phyloP scores from a whole-genome alignment of 371 early-diverging fungal species.

The Apophysomyces variabilis region DNA sequence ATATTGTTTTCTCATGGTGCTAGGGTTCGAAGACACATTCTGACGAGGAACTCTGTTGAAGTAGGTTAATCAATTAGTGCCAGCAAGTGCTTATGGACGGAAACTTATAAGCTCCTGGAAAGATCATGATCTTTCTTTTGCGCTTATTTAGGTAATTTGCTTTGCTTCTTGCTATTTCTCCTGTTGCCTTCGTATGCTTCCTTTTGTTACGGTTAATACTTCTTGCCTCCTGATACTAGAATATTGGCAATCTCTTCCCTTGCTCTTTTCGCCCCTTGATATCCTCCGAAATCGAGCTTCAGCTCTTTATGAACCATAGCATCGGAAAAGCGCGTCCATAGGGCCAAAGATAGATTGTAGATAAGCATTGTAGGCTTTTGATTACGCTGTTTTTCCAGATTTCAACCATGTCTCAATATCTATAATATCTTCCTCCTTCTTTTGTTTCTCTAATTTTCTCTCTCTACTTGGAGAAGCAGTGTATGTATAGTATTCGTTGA shows the following conservation, averaged over 20 bases:
- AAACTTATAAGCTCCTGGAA: too few relatives aligned
- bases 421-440: too few relatives aligned
- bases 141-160: too few relatives aligned
- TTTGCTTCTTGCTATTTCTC: not conserved
- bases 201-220: slow-evolving; percentile 10
- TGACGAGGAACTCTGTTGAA: too few relatives aligned
- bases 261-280: slow-evolving; percentile 18
- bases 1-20: too few relatives aligned
- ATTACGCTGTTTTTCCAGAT: not conserved
- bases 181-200: slow-evolving; percentile 7
- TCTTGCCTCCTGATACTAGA: slow-evolving; percentile 17
- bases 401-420: too few relatives aligned
- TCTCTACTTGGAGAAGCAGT: not conserved
- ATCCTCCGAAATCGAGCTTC: slow-evolving; percentile 15
- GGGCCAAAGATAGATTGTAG: not conserved
- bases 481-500: too few relatives aligned
- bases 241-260: slow-evolving; percentile 15
- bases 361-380: not conserved
- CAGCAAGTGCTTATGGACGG: too few relatives aligned
- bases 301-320: not conserved
- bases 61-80: too few relatives aligned
- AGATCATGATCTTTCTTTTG: too few relatives aligned
- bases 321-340: not conserved
- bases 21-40: too few relatives aligned
- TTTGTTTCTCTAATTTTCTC: too few relatives aligned